Evolutionary conservation across 1,284 basidiomycete genomes (phyloP), one percentile per base, ranked within the genome.

Genomic region (Stygiomarasmius scandens): DNA sequence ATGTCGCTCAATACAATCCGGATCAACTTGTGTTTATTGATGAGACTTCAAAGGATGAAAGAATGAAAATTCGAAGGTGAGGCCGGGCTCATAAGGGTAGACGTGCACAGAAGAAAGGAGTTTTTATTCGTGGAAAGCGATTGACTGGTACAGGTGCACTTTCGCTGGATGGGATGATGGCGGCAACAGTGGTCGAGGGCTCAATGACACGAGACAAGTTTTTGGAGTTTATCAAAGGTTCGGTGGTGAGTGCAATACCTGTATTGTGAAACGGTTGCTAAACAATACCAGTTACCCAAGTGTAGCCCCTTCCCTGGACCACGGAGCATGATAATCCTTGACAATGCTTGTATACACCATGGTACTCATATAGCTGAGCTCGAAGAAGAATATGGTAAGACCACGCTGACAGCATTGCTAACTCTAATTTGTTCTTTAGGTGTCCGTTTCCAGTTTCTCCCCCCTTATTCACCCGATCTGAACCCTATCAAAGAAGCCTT

Each of bases 401-500:
- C 23, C 6, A 12, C 14, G 22, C 4, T 12, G 38, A n/a, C 9
- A 22, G 22, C 46, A 29, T 29, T 23, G 9, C 25, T 55, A 29
- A 19, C 29, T 10, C 20, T n/a, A 10, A 24, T 8, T 29, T 52
- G 11, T 23, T 3, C 23, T 11, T 14, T 22, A 63, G 58, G 48
- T 44, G 49, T 61, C 38, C 52, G 49, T 50, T 45, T 69, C 24
- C 49, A 63, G 36, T 71, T 63, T 52, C 59, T 71, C 1, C 69
- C 66, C 11, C 63, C 67, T 11, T 72, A 71, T 55, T 72, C 68
- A 2, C 69, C 66, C 0, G 69, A 72, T 45, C 59, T 66, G 54
- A 69, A 72, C 53, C 68, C 67, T 5, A 71, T 71, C 36, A 63
- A 71, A 54, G 65, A 67, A 47, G 65, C 61, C 8, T 71, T 71